Evolutionary conservation across 1,284 basidiomycete species (phyloP).

Genomic region (Microbotryum saponariae): DNA sequence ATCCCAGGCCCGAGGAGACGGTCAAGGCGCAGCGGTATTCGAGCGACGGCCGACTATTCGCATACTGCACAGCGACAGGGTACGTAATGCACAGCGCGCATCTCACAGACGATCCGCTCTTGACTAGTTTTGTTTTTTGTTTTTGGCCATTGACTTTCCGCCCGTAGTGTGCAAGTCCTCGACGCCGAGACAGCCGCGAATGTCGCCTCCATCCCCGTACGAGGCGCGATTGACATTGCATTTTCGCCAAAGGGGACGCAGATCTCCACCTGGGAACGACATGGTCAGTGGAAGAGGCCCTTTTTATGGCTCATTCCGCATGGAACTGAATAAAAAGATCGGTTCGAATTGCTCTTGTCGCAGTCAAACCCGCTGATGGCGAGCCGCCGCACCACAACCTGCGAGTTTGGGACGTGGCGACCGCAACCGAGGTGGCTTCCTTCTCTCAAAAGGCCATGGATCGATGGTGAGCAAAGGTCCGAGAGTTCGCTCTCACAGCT

Average conservation of each 20-base stretch:
- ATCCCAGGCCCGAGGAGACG: constrained; percentile 52
- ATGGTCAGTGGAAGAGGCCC: constrained; percentile 45
- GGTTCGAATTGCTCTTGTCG: not conserved
- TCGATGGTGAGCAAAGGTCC: constrained; percentile 51
- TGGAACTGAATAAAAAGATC: too few species aligned
- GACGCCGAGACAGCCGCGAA: constrained; percentile 64
- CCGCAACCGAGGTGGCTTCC: constrained; percentile 68
- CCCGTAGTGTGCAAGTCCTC: constrained; percentile 60
- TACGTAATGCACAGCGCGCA: constrained; percentile 44
- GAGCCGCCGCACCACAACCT: constrained; percentile 76
- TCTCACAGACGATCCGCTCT: not conserved
- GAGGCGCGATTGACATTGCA: constrained; percentile 57
- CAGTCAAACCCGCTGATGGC: constrained; percentile 68
- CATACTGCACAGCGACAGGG: constrained; percentile 68
- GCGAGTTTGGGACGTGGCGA: constrained; percentile 70
- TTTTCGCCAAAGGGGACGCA: constrained; percentile 91
- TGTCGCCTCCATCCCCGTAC: constrained; percentile 56
- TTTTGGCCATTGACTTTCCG: constrained; percentile 13
- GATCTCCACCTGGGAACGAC: constrained; percentile 89
- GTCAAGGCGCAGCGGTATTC: constrained; percentile 77
- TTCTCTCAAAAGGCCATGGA: constrained; percentile 79
- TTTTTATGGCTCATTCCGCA: not conserved
- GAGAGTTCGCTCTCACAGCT: not conserved
- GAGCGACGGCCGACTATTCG: constrained; percentile 75
- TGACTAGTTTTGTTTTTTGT: not conserved